Evolutionary conservation across 305 asterid species (phyloP), one percentile per base, ranked within the genome.

Genomic region (Fraxinus dipetala): DNA sequence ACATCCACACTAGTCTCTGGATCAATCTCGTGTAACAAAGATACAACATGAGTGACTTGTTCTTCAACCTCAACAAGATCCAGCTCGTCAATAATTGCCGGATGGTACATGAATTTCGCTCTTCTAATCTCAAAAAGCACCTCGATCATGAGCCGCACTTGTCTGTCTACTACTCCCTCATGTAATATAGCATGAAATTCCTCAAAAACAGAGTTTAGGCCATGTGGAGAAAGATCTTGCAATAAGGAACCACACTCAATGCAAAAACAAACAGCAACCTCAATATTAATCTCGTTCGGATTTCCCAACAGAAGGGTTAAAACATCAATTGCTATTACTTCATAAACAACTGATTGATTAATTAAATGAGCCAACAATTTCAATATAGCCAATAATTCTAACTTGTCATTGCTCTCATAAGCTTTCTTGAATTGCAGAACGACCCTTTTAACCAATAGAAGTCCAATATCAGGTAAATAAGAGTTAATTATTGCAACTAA

Each of bases 321-420:
- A 2, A 85, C 69, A 32, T 83, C 78, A 1, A 77, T 13, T 1
- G 87, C 90, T 22, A 84, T 56, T 5, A 34, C 6, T 10, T 70
- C 87, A 28, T 76, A 72, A 32, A 79, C 90, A 10, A 90, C 90
- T 2, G 24, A 22, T 10, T 85, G 93, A 38, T 90, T 88, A 72
- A 86, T 85, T 2, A 90, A 26, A 6, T 88, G 88, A 0, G 87
- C 89, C 30, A 88, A n/a, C 22, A 90, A 87, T n/a, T 35, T 70
- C 43, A 83, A 70, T 36, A 13, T 77, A 34, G 78, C 69, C 65
- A 79, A 10, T 22, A 67, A 79, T 43, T 48, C 10, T n/a, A 67
- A 56, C 69, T 70, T 35, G 16, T 54, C 84, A 14, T 69, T 38
- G 4, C 30, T 16, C 0, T 78, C 84, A 69, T 22, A 79, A 7